A percentile compares a stretch with the other conserved stretches of the same genome.
Conservation (phyloP, 129 eudicot species). For the Oenanthe sinensis region DNA sequence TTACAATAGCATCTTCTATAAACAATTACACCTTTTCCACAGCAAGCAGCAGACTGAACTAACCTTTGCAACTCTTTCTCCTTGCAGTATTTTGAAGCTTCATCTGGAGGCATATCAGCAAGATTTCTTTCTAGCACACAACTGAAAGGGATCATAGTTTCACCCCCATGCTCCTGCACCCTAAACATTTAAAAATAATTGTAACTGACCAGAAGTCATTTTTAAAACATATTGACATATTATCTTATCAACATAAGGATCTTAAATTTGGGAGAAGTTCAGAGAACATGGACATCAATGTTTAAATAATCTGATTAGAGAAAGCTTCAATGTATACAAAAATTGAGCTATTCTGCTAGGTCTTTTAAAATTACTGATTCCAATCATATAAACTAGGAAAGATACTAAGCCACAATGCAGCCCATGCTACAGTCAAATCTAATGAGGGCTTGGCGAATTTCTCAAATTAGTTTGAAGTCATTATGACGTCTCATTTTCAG, state of each 20-base stretch:
- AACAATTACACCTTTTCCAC: background rate
- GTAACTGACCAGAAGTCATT: background rate
- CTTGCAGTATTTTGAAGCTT: slow-evolving; percentile 80
- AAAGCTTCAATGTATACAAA: background rate
- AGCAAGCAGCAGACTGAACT: slow-evolving; percentile 1
- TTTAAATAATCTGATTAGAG: background rate
- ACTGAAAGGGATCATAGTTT: slow-evolving; percentile 83
- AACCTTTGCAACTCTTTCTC: slow-evolving; percentile 85
- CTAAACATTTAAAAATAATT: slow-evolving; percentile 23
- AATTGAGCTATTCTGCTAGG: no score
- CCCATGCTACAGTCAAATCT: no score
- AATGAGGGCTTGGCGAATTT: no score
- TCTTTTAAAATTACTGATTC: no score
- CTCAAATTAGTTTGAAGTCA: no score
- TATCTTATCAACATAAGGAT: background rate
- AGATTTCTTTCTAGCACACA: slow-evolving; percentile 82
- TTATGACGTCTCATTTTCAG: no score
- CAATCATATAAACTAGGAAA: no score
- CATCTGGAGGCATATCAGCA: slow-evolving; percentile 80
- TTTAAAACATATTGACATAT: background rate
- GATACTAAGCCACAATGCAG: no score
- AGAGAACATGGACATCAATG: background rate
- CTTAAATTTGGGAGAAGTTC: background rate
- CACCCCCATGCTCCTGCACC: slow-evolving; percentile 99
- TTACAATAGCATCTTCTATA: background rate